Conservation (phyloP, 352 stramenopile species). For the Elongisporangium anandrum region DNA sequence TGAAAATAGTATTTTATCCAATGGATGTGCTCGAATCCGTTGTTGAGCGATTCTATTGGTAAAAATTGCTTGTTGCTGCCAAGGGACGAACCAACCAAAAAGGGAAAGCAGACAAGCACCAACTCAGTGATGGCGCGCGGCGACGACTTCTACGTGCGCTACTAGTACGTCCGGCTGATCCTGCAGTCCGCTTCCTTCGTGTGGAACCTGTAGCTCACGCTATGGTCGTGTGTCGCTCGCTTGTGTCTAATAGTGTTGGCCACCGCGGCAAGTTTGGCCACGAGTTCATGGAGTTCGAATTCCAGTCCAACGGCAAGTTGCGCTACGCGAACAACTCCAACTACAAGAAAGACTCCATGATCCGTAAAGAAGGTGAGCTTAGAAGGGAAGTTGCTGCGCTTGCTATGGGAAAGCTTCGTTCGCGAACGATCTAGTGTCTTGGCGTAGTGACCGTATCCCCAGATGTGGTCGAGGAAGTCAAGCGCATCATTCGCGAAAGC, state of each 20-base stretch:
- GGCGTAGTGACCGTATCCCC: constrained; percentile 82
- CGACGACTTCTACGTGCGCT: constrained; percentile 87
- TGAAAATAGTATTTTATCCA: constrained; percentile 3
- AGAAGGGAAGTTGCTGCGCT: background rate
- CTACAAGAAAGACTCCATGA: constrained; percentile 98
- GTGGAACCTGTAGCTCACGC: background rate
- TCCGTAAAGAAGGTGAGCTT: constrained; percentile 91
- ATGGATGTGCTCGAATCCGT: background rate
- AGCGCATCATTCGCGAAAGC: constrained; percentile 91
- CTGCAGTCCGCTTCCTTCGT: background rate
- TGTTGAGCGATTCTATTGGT: background rate
- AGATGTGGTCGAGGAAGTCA: constrained; percentile 92
- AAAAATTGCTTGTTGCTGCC: background rate
- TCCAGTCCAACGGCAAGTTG: constrained; percentile 88
- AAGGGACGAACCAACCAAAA: background rate
- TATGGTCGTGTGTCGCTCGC: background rate
- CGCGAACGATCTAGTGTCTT: constrained; percentile 1
- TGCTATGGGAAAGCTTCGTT: no score
- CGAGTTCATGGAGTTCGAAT: constrained; percentile 98
- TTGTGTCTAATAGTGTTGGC: constrained; percentile 68
- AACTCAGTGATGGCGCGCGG: constrained; percentile 39
- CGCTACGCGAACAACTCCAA: constrained; percentile 98
- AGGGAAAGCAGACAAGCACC: constrained; percentile 9
- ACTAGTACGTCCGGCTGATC: constrained; percentile 75
- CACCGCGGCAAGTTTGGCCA: constrained; percentile 96